Percentiles rank a stretch among this genome's conserved stretches.
Evolutionary conservation across 495 filamentous ascomycete genomes (phyloP).

Genomic region (Talaromyces wortmannii): DNA sequence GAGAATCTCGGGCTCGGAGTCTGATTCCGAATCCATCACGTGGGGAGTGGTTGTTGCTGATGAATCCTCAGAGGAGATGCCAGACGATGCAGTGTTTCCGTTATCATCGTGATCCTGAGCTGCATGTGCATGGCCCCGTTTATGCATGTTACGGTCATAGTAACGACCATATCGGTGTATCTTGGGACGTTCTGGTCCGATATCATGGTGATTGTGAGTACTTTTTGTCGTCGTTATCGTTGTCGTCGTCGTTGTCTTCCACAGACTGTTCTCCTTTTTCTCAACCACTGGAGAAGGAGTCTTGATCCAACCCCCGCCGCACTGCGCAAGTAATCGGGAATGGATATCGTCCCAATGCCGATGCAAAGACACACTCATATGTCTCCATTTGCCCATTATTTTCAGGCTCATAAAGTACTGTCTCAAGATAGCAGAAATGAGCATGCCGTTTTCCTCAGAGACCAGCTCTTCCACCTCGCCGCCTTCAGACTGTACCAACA

Average conservation of each 20-base stretch:
- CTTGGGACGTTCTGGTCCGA: not conserved
- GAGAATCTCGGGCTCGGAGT: conserved; percentile 35
- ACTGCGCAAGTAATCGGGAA: conserved; percentile 33
- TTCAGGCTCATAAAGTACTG: conserved; percentile 86
- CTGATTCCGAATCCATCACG: conserved; percentile 37
- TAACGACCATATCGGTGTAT: conserved; percentile 4
- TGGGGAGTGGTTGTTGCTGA: not conserved
- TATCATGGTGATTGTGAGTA: not conserved
- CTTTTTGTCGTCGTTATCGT: not conserved
- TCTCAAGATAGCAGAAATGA: conserved; percentile 76
- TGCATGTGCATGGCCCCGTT: conserved; percentile 1
- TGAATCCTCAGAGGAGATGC: not conserved
- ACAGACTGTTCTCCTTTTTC: conserved; percentile 18
- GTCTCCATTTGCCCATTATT: conserved; percentile 67
- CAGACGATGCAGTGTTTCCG: not conserved
- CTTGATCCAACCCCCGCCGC: conserved; percentile 25
- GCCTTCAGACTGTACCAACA: conserved; percentile 62
- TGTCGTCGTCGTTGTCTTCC: conserved; percentile 7
- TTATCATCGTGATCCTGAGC: not conserved
- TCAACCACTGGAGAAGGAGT: conserved; percentile 18
- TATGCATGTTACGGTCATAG: conserved; percentile 1
- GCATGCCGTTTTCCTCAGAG: conserved; percentile 74
- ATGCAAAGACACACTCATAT: conserved; percentile 51
- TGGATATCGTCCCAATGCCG: conserved; percentile 59
- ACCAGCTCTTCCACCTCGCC: conserved; percentile 71